These are phyloP conservation scores for Sindora glabra DNA, from an alignment of 306 rosid genomes.

Conservation along the genomic window DNA sequence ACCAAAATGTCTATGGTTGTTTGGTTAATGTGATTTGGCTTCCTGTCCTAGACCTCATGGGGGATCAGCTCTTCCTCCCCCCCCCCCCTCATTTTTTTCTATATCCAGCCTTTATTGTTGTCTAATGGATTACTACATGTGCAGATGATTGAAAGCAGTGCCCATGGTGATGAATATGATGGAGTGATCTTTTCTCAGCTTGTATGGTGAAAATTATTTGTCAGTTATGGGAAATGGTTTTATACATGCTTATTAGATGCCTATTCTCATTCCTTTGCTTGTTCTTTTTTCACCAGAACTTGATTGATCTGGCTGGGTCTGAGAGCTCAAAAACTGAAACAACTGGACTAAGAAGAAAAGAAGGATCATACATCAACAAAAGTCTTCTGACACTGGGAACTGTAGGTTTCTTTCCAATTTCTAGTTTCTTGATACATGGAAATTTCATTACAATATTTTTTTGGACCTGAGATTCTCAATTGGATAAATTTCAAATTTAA, in stretches of 20 bases:
- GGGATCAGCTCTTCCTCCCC: no score
- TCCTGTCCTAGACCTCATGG: not conserved
- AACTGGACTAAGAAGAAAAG: constrained; percentile 95
- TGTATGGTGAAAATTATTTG: constrained; percentile 43
- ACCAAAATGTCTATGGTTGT: not conserved
- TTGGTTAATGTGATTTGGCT: not conserved
- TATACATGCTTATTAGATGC: not conserved
- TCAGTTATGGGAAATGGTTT: not conserved
- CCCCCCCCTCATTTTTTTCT: no score
- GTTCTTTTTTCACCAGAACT: constrained; percentile 44
- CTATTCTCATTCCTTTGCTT: not conserved
- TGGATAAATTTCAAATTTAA: no score
- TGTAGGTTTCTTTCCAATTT: constrained; percentile 42
- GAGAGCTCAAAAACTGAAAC: constrained; percentile 99
- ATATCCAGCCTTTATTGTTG: constrained; percentile 1
- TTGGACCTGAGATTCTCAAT: not conserved
- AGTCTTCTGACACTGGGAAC: constrained; percentile 99
- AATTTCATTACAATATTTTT: not conserved
- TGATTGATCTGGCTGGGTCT: constrained; percentile 98
- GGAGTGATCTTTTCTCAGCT: constrained; percentile 99
- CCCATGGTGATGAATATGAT: constrained; percentile 92
- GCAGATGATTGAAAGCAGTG: constrained; percentile 99
- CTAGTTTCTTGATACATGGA: constrained; percentile 1
- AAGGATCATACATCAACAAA: constrained; percentile 97
- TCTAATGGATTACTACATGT: constrained; percentile 25